These are phyloP conservation scores for Acanthamoeba rhysodes DNA, from an alignment of 208 protist genomes.

Conservation along the genomic window DNA sequence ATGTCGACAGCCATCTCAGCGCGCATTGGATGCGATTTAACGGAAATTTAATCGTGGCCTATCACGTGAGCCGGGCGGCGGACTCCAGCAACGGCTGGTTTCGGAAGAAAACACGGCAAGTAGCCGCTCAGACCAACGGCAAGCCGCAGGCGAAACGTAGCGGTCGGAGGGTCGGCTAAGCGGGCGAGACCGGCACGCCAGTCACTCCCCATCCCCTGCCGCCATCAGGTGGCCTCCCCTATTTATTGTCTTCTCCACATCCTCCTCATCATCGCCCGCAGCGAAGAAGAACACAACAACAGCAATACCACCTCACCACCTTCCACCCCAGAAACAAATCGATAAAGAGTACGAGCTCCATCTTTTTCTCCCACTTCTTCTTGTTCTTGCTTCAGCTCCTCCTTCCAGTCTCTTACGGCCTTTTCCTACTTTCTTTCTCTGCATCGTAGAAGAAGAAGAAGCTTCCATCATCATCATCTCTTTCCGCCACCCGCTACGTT, in stretches of 20 bases:
- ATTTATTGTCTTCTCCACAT: not conserved
- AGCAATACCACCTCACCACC: not conserved
- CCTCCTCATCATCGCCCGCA: not conserved
- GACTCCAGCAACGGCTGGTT: not conserved
- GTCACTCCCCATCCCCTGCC: not conserved
- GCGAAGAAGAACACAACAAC: not conserved
- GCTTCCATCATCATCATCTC: not conserved
- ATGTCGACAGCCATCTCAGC: not conserved
- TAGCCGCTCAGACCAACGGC: conserved; percentile 29
- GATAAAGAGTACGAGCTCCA: not conserved
- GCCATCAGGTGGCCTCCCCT: not conserved
- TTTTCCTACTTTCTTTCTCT: not conserved
- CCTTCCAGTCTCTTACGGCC: not conserved
- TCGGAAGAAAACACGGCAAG: conserved; percentile 63
- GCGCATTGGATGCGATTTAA: not conserved
- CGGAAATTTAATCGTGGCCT: not conserved
- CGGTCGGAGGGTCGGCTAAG: not conserved
- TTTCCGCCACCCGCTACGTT: not conserved
- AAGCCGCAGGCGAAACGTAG: conserved; percentile 30
- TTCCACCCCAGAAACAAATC: not conserved
- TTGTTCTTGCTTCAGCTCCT: not conserved
- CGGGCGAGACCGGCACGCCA: not conserved
- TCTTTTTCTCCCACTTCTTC: not conserved
- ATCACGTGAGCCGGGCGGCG: not conserved
- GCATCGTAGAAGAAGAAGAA: too few relatives aligned